phyloP scores from a whole-genome alignment of 352 stramenopile species.

The Phytophthora fragariae region DNA sequence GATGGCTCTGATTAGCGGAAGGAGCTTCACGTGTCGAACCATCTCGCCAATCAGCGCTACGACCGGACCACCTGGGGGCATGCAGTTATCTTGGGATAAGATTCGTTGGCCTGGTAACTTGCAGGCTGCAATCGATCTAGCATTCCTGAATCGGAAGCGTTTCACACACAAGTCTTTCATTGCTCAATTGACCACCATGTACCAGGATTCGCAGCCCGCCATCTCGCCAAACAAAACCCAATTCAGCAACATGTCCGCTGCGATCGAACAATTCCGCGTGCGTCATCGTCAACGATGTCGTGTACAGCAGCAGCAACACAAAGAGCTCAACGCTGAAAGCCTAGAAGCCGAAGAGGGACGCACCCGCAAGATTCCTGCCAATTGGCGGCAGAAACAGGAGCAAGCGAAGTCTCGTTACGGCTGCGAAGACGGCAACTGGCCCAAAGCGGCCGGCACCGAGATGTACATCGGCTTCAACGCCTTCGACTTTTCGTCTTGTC shows the following conservation, averaged over 20 bases:
- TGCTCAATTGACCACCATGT: not conserved
- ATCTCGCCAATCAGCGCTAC: slow-evolving; percentile 9
- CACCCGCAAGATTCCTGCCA: slow-evolving; percentile 33
- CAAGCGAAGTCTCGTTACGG: not conserved
- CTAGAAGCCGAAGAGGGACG: slow-evolving; percentile 24
- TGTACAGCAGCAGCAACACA: slow-evolving; percentile 1
- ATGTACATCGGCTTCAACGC: slow-evolving; percentile 39
- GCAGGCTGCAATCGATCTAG: not conserved
- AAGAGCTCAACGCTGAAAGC: not conserved
- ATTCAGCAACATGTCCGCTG: slow-evolving; percentile 7
- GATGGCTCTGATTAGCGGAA: slow-evolving; percentile 10
- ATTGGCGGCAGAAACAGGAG: slow-evolving; percentile 15
- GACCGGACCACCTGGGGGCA: not conserved
- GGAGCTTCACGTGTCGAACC: not conserved
- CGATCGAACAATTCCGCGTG: slow-evolving; percentile 42
- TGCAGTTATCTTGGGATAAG: slow-evolving; percentile 14
- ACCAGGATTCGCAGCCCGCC: not conserved
- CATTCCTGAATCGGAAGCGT: not conserved
- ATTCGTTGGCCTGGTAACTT: not conserved
- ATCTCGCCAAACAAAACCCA: not conserved
- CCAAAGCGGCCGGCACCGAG: slow-evolving; percentile 14
- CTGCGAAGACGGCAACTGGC: slow-evolving; percentile 9
- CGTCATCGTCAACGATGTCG: slow-evolving; percentile 35
- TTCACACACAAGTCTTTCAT: not conserved
- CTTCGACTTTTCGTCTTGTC: slow-evolving; percentile 39